Base-by-base conservation (phyloP, 805 yeast species). In the Sugiyamaella qingdaonensis region DNA sequence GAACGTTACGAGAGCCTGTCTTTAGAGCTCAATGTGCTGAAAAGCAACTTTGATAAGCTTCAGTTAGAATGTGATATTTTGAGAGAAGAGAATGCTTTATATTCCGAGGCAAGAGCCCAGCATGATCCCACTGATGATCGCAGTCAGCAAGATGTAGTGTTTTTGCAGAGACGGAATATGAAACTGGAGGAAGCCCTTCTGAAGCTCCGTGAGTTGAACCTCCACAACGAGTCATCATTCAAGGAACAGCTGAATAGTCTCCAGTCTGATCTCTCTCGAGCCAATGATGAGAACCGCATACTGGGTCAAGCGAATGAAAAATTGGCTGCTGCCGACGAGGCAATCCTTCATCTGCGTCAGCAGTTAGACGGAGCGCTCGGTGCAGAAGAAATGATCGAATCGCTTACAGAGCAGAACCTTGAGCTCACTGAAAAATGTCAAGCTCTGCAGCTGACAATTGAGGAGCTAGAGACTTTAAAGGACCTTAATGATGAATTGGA, bases 401-500 rank as follows among this genome's bases (percentile, higher is more conserved):
- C 61, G 13, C 61, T 76, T 21, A 69, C 77, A 0, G 66, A 65
- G 27, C 58, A 73, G 51, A 78, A 77, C 49, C 49, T 68, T 8
- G 70, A 62, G 24, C 65, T 80, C 18, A 60, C 58, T 16, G 66
- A 62, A 10, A 63, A 72, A 42, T 68, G 79, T 4, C 58, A 57
- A 1, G 65, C 61, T n/a, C 65, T 81, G 18, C 64, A 71, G 32
- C 57, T 57, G 2, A 72, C 79, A 0, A 68, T 82, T 1, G 70
- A 70, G 1, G 86, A 83, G 19, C 66, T 82, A 33, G 79, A 75
- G 44, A 81, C 78, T 48, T 61, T 84, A 18, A 78, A 78, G 54
- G 78, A 75, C 45, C 61, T 83, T 9, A 80, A 79, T 53, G 77
- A 73, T 50, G 78, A 78, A 51, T 65, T 82, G 31, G 84, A 81